Evolutionary conservation across 805 yeast species (phyloP).

Genomic region (Schizosaccharomyces octosporus): DNA sequence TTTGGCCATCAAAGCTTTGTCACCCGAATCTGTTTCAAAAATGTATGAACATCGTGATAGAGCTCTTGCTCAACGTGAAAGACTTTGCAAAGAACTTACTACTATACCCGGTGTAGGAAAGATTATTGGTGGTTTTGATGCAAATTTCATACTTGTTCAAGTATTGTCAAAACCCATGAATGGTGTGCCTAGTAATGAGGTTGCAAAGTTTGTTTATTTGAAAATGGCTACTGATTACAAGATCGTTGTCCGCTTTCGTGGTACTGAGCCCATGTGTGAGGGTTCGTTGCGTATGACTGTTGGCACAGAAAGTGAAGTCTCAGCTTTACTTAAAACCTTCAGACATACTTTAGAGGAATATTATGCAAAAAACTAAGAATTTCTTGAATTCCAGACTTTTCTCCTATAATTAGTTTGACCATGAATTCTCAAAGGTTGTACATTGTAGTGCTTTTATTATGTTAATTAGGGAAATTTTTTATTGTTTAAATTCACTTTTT

Average conservation of each 20-base stretch:
- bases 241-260: constrained; percentile 80
- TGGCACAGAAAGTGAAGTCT: constrained; percentile 62
- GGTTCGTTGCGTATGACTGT: constrained; percentile 75
- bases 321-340: constrained; percentile 27
- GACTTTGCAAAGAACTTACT: constrained; percentile 29
- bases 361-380: not conserved
- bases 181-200: constrained; percentile 40
- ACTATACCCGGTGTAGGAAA: constrained; percentile 40
- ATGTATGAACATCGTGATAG: constrained; percentile 32
- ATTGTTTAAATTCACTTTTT: too few relatives aligned
- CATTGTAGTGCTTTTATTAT: too few relatives aligned
- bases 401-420: not conserved
- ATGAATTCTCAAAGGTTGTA: too few relatives aligned
- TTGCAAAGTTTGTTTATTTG: constrained; percentile 44
- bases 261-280: constrained; percentile 64
- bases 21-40: constrained; percentile 25
- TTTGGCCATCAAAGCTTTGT: constrained; percentile 51
- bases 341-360: constrained; percentile 6
- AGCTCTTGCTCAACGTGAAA: constrained; percentile 30
- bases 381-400: not conserved
- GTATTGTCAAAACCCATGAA: constrained; percentile 26
- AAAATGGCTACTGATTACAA: constrained; percentile 44
- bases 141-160: constrained; percentile 63
- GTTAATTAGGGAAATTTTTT: too few relatives aligned
- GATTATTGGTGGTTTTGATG: constrained; percentile 62